Evolutionary conservation across 352 stramenopile genomes (phyloP).

Genomic region (Phytophthora rubi): DNA sequence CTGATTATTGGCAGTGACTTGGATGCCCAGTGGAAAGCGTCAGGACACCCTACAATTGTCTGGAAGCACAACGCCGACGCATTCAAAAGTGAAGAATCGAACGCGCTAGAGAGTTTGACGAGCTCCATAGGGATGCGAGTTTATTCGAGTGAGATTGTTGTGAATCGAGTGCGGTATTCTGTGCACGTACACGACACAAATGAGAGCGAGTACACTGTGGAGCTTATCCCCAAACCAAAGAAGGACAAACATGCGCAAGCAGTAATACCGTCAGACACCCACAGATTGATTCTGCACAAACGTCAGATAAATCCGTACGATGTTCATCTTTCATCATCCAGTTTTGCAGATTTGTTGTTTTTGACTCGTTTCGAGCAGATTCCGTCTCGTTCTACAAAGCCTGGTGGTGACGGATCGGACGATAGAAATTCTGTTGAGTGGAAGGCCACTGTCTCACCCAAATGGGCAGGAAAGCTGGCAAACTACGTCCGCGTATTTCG

Average conservation of each 20-base stretch:
- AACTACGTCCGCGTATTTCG: conserved; percentile 60
- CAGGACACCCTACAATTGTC: conserved; percentile 30
- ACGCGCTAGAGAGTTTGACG: not conserved
- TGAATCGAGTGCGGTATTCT: conserved; percentile 12
- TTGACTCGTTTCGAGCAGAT: conserved; percentile 34
- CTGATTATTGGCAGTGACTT: conserved; percentile 43
- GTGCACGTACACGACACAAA: conserved; percentile 43
- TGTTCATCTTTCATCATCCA: conserved; percentile 47
- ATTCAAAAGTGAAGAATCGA: conserved; percentile 3
- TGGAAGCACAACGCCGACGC: conserved; percentile 36
- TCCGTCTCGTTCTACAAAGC: not conserved
- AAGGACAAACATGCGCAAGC: conserved; percentile 6
- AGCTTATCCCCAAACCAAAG: conserved; percentile 23
- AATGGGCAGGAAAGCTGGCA: conserved; percentile 46
- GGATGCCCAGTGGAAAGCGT: conserved; percentile 17
- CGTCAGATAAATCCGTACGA: conserved; percentile 56
- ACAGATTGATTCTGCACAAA: conserved; percentile 43
- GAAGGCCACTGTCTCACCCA: conserved; percentile 30
- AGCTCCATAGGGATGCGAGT: conserved; percentile 23
- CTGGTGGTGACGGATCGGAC: not conserved
- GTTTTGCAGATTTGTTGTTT: conserved; percentile 53
- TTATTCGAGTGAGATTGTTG: conserved; percentile 46
- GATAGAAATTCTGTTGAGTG: not conserved
- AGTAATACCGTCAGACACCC: not conserved
- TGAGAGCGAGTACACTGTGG: conserved; percentile 34